Percentiles rank a stretch among this genome's conserved stretches.
These are phyloP conservation scores for Pichia sp. DNA, from an alignment of 1,139 yeast genomes.

Conservation along the genomic window DNA sequence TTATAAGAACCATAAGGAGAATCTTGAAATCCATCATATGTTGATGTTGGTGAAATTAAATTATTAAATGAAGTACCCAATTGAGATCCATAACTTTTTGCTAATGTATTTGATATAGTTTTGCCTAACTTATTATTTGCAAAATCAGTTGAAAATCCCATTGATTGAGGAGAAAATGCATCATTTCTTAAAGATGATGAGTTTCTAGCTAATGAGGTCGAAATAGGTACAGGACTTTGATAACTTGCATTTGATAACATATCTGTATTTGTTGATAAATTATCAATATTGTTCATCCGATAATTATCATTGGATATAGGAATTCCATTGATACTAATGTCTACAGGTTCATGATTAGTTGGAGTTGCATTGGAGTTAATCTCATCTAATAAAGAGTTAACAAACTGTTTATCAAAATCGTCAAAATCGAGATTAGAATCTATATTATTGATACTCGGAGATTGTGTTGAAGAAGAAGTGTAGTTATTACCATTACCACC, in stretches of 20 bases:
- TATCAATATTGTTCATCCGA: conserved; percentile 4
- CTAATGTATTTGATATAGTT: conserved; percentile 13
- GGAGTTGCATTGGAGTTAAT: neutral
- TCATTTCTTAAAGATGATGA: conserved; percentile 15
- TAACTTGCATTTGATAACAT: neutral
- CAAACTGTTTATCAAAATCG: conserved; percentile 1
- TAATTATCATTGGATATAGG: conserved; percentile 1
- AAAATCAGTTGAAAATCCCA: conserved; percentile 17
- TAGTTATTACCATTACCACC: neutral
- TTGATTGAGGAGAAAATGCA: conserved; percentile 27
- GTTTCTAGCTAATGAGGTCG: conserved; percentile 5
- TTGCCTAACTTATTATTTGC: conserved; percentile 6
- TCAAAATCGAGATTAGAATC: neutral
- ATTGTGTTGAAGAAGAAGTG: neutral
- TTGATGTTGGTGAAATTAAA: conserved; percentile 29
- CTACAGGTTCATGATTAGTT: neutral
- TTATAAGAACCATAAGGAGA: conserved; percentile 33
- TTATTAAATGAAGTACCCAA: conserved; percentile 28
- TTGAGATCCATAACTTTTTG: conserved; percentile 27
- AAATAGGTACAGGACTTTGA: conserved; percentile 15
- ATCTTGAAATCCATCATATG: conserved; percentile 29
- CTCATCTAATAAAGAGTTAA: neutral
- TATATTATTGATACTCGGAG: neutral
- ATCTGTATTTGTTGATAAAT: conserved; percentile 1
- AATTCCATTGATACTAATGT: neutral